A percentile compares a stretch with the other conserved stretches of the same genome.
Conservation (phyloP, 345 rosid species). For the Trapa bicornis region DNA sequence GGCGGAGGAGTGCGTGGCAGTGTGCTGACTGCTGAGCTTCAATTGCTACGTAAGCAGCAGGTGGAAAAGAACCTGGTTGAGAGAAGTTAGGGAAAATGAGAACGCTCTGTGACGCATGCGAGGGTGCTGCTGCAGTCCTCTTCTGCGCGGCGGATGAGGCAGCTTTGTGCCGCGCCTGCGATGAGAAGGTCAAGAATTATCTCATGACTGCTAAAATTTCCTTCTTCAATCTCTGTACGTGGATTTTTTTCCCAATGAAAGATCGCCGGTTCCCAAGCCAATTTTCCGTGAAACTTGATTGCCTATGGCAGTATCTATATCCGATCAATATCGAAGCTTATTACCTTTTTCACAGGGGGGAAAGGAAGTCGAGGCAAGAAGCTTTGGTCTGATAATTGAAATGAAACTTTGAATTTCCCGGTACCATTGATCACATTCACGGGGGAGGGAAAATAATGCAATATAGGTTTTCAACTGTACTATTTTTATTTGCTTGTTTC, state of each 20-base stretch:
- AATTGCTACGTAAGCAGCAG: not conserved
- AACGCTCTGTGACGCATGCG: conserved; percentile 74
- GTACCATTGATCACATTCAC: not conserved
- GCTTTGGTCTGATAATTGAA: not conserved
- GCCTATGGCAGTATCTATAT: not conserved
- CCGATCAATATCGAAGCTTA: not conserved
- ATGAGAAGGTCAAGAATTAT: conserved; percentile 33
- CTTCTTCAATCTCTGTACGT: not conserved
- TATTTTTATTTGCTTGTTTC: not conserved
- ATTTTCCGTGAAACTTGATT: not conserved
- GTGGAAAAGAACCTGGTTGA: not conserved
- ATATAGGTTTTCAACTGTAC: not conserved
- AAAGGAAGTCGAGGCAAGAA: not conserved
- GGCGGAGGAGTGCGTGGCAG: not conserved
- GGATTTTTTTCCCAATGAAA: not conserved
- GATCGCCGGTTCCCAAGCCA: not conserved
- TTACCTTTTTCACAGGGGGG: not conserved
- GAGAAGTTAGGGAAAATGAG: conserved; percentile 30
- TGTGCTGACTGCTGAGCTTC: not conserved
- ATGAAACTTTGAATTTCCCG: not conserved
- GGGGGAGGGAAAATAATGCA: not conserved
- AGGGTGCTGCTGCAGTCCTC: conserved; percentile 62
- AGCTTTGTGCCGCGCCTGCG: conserved; percentile 72
- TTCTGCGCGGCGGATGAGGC: conserved; percentile 93
- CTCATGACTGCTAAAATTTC: not conserved